Percentiles rank a stretch among this genome's conserved stretches.
These are phyloP conservation scores for Nicotiana obtusifolia DNA, from an alignment of 257 asterid species.

Conservation along the genomic window DNA sequence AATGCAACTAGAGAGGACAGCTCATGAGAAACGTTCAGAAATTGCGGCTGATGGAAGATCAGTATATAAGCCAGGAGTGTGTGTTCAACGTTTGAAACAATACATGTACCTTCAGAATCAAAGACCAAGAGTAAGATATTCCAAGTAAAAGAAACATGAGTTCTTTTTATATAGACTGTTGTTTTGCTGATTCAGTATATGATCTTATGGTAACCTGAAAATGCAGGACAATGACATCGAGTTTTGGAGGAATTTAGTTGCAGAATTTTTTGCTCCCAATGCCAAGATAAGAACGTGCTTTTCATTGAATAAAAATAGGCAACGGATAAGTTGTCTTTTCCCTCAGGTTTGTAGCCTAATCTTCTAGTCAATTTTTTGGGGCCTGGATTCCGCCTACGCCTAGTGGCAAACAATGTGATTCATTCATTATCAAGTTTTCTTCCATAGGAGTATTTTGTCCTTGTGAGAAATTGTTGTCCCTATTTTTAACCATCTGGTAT, in stretches of 20 bases:
- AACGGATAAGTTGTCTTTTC: background rate
- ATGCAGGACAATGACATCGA: slow-evolving; percentile 29
- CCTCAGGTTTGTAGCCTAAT: slow-evolving; percentile 15
- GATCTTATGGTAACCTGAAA: background rate
- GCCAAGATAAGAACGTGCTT: slow-evolving; percentile 28
- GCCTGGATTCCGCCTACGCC: no score
- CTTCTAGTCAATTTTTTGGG: background rate
- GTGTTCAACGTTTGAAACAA: slow-evolving; percentile 16
- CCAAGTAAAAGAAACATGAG: background rate
- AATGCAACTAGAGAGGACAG: background rate
- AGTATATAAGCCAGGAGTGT: slow-evolving; percentile 13
- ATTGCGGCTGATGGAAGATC: background rate
- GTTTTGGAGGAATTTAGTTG: slow-evolving; percentile 27
- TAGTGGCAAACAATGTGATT: background rate
- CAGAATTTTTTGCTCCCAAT: slow-evolving; percentile 29
- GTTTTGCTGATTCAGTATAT: background rate
- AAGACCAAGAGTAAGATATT: slow-evolving; percentile 20
- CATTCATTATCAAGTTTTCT: background rate
- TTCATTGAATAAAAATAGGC: slow-evolving; percentile 12
- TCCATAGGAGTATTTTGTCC: no score
- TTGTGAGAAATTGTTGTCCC: no score
- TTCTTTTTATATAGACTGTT: background rate
- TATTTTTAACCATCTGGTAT: no score
- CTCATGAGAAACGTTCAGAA: background rate
- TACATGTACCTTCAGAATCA: slow-evolving; percentile 20